These are phyloP conservation scores for Coffea canephora DNA, from an alignment of 257 asterid species.

Conservation along the genomic window DNA sequence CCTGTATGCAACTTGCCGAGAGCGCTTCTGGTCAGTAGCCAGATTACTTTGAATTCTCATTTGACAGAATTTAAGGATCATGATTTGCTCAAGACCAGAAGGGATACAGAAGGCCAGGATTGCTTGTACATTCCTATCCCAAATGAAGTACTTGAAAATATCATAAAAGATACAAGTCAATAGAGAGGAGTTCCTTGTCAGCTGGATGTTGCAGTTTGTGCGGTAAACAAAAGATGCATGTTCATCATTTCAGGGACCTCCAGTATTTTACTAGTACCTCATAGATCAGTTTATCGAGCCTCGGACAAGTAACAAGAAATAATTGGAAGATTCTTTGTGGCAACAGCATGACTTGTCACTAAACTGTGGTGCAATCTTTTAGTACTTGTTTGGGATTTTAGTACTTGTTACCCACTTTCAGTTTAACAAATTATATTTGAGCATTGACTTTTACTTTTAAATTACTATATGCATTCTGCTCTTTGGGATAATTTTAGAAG, in stretches of 20 bases:
- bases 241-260: not conserved
- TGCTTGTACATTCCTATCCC: conserved; percentile 76
- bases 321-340: not conserved
- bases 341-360: not conserved
- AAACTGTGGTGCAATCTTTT: not conserved
- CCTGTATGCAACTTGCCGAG: conserved; percentile 69
- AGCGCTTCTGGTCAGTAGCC: conserved; percentile 84
- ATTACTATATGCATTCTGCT: no score
- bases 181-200: conserved; percentile 23
- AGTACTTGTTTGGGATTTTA: no score
- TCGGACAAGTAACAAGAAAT: not conserved
- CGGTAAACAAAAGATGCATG: not conserved
- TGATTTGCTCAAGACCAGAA: conserved; percentile 77
- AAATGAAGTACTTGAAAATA: conserved; percentile 70
- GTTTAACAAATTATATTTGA: no score
- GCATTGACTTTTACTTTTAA: no score
- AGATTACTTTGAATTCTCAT: conserved; percentile 83
- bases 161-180: conserved; percentile 63
- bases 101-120: conserved; percentile 80
- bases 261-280: no score
- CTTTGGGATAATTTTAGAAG: no score
- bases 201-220: not conserved
- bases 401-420: no score
- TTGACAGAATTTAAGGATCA: conserved; percentile 92
- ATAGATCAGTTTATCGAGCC: not conserved